Evolutionary conservation across 2,329 filamentous ascomycete genomes (phyloP), one percentile per base, ranked within the genome.

Genomic region (Cercospora brassicicola): DNA sequence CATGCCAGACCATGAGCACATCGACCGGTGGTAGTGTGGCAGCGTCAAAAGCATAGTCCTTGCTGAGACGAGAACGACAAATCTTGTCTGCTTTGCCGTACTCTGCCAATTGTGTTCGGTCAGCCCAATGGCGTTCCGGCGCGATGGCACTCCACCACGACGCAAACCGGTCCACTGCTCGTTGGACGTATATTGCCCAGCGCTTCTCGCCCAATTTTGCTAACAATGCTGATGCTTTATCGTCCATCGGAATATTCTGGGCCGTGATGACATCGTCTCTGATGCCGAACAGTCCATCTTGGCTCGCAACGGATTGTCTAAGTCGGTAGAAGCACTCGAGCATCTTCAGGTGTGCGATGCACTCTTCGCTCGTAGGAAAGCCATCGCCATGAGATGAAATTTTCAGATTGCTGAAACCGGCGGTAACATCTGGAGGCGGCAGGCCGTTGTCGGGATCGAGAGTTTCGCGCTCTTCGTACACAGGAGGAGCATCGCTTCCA

Each of bases 1-100:
- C 82, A 77, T 94, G 91, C 89, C 90, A 91, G 0, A 94, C 88
- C 89, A 94, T 91, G 20, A 93, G 79, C 0, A 94, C 87, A 79
- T 94, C 91, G 84, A 78, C 20, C 15, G 80, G 78, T 42, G 72
- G 73, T 64, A 74, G 60, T 30, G 68, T 71, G 30, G 18, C 11
- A 15, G 7, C 18, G 18, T 55, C 48, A 2, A 64, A 28, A 23
- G 56, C 3, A 11, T 28, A 42, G 10, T 68, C 67, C 4, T 70
- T 64, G 15, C 3, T 60, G n/a, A 18, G 56, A 18, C 10, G 26
- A 11, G 67, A 63, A 15, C 71, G 48, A 39, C 72, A 67, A n/a
- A 76, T 62, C 31, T 31, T 28, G 2, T 73, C 74, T 36, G 65
- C 57, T 10, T 63, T 51, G 15, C 66, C 73, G n/a, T 64, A 33